Base-by-base conservation (phyloP, 331 rosid species). In the Saraca asoca region DNA sequence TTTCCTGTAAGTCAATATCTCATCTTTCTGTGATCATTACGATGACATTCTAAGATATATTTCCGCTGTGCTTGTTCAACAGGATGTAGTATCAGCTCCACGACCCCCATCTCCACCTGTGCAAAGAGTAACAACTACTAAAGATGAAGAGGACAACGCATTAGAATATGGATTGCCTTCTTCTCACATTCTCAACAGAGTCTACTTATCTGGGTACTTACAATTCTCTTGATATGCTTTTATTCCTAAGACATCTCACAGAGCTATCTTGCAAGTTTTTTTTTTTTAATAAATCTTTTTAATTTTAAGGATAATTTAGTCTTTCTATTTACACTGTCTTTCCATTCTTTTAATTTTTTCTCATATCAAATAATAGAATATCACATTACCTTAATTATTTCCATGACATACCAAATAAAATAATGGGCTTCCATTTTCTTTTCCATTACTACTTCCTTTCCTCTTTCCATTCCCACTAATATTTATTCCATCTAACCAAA, bases 81-180 rank as follows among this genome's bases (percentile, higher is more conserved):
- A 94, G 99, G 99, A 94, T 80, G 83, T 80, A 63, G 82, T 90
- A 69, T 94, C 99, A 60, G 99, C 99, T 55, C 96, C 96, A 52
- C 81, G 99, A 75, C 99, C 99, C 13, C 67, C 85, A 73, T 94
- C 85, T 66, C 99, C 99, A 31, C 97, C 95, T 24, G 89, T 90
- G 39, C 76, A 83, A 82, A 90, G 99, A 85, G 53, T 90, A 17
- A 90, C 88, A 34, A 82, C 97, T 38, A 90, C 99, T 6, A 94
- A 82, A 74, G 99, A 88, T 60, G 99, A 94, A 78, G 89, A 90
- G 74, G 95, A 94, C 34, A 94, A 94, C 62, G 96, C 99, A 0
- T 72, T 85, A 80, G 99, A 94, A 80, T 90, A 90, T 80, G 99
- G 99, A 70, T 69, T 94, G 65, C 99, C 99, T 50, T 94, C 99